Conservation (phyloP, 441 rosid genomes). For the Croton laevigatus region DNA sequence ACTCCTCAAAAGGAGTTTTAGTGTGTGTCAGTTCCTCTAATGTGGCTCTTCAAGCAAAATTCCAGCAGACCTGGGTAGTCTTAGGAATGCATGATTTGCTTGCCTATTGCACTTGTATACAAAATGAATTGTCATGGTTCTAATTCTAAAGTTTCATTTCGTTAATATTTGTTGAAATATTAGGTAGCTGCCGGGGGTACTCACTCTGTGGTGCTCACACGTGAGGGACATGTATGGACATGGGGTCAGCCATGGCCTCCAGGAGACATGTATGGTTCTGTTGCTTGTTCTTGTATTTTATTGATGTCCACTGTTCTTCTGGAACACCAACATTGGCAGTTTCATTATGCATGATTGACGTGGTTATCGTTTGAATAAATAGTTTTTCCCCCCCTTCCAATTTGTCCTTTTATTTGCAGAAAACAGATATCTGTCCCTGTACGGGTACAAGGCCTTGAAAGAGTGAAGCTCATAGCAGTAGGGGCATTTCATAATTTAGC, state of each 20-base stretch:
- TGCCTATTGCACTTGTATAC: not conserved
- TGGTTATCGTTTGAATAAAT: not conserved
- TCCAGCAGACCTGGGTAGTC: not conserved
- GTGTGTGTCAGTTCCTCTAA: not conserved
- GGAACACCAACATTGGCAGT: slow-evolving; percentile 12
- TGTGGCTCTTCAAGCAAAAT: not conserved
- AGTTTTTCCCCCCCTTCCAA: not conserved
- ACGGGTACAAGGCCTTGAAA: slow-evolving; percentile 96
- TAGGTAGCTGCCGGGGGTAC: slow-evolving; percentile 99
- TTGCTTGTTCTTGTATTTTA: slow-evolving; percentile 10
- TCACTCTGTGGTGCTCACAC: slow-evolving; percentile 93
- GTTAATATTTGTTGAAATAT: slow-evolving; percentile 20
- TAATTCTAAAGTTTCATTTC: slow-evolving; percentile 4
- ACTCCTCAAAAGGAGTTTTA: not conserved
- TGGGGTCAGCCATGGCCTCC: slow-evolving; percentile 99
- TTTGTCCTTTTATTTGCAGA: slow-evolving; percentile 40
- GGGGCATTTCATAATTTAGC: slow-evolving; percentile 99
- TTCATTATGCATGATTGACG: not conserved
- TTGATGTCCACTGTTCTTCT: not conserved
- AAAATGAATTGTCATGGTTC: slow-evolving; percentile 3
- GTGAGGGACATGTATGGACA: slow-evolving; percentile 92
- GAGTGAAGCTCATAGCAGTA: slow-evolving; percentile 79
- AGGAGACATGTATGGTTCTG: slow-evolving; percentile 82
- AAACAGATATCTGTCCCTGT: slow-evolving; percentile 97
- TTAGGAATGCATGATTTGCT: not conserved